Conservation (phyloP, 306 rosid genomes). For the Acacia acuminata region DNA sequence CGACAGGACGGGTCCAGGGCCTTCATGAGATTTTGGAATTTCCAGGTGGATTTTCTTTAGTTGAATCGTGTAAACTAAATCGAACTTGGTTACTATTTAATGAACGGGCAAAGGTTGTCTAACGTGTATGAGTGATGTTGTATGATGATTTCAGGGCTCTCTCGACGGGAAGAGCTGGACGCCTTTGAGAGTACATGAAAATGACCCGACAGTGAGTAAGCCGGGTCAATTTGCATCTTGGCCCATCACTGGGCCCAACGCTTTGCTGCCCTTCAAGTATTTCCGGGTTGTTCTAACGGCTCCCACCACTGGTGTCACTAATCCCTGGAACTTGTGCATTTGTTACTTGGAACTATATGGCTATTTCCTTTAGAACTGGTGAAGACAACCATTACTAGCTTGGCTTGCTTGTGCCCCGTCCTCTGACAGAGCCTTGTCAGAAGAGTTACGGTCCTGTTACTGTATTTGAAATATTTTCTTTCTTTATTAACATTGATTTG, state of each 20-base stretch:
- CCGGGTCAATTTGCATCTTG: slow-evolving; percentile 95
- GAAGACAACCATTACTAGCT: neutral
- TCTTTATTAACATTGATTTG: neutral
- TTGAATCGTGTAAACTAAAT: neutral
- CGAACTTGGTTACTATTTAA: neutral
- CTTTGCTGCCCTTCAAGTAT: slow-evolving; percentile 77
- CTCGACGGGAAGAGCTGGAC: slow-evolving; percentile 87
- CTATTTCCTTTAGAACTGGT: slow-evolving; percentile 52
- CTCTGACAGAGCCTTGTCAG: neutral
- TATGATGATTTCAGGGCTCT: slow-evolving; percentile 60
- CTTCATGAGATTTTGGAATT: slow-evolving; percentile 76
- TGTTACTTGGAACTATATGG: slow-evolving; percentile 90
- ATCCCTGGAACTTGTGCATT: slow-evolving; percentile 75
- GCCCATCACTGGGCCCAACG: slow-evolving; percentile 70
- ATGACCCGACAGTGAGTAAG: slow-evolving; percentile 74
- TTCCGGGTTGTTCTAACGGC: slow-evolving; percentile 67
- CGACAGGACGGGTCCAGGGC: slow-evolving; percentile 93
- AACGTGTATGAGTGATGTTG: slow-evolving; percentile 2
- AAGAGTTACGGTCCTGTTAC: neutral
- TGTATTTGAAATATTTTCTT: too few relatives aligned
- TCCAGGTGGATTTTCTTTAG: slow-evolving; percentile 60
- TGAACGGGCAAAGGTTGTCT: neutral
- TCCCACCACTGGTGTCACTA: slow-evolving; percentile 69
- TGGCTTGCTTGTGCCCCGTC: neutral
- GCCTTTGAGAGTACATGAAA: slow-evolving; percentile 72